A percentile compares a stretch with the other conserved stretches of the same genome.
phyloP scores from a whole-genome alignment of 2,329 filamentous ascomycete genomes.

The Acrodontium crateriforme region DNA sequence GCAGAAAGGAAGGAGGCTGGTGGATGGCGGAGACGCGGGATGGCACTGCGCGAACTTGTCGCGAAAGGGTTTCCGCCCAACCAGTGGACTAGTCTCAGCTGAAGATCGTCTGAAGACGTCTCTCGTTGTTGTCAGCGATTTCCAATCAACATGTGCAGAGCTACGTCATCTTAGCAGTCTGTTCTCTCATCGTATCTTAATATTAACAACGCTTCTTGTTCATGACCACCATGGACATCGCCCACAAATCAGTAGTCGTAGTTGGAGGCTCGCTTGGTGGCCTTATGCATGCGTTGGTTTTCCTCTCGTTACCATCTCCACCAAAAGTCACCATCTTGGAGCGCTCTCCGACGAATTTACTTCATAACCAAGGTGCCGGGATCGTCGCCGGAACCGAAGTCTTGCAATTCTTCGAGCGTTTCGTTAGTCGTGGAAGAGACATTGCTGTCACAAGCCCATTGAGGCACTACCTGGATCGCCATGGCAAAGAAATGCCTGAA shows the following conservation, averaged over 20 bases:
- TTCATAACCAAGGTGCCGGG: slow-evolving; percentile 36
- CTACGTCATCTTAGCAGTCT: no score
- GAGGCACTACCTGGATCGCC: slow-evolving; percentile 16
- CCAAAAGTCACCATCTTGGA: slow-evolving; percentile 24
- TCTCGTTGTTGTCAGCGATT: no score
- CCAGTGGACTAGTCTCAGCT: no score
- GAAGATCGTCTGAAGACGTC: no score
- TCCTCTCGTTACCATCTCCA: slow-evolving; percentile 12
- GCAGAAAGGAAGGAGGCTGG: no score
- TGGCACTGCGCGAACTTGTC: no score
- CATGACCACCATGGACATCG: no score
- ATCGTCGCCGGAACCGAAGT: slow-evolving; percentile 34
- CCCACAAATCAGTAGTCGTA: slow-evolving; percentile 17
- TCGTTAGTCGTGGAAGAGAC: slow-evolving; percentile 26
- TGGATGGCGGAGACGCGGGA: no score
- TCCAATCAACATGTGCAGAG: no score
- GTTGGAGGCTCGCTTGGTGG: slow-evolving; percentile 19
- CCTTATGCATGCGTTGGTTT: slow-evolving; percentile 15
- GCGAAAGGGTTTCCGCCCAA: no score
- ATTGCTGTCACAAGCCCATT: slow-evolving; percentile 16
- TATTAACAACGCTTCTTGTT: no score
- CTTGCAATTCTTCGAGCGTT: slow-evolving; percentile 28
- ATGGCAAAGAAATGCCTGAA: slow-evolving; percentile 16
- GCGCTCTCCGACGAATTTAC: slow-evolving; percentile 27
- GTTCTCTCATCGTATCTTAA: no score